A percentile compares a stretch with the other conserved stretches of the same genome.
phyloP scores from a whole-genome alignment of 179 eudicot genomes.

The Patellifolia procumbens region DNA sequence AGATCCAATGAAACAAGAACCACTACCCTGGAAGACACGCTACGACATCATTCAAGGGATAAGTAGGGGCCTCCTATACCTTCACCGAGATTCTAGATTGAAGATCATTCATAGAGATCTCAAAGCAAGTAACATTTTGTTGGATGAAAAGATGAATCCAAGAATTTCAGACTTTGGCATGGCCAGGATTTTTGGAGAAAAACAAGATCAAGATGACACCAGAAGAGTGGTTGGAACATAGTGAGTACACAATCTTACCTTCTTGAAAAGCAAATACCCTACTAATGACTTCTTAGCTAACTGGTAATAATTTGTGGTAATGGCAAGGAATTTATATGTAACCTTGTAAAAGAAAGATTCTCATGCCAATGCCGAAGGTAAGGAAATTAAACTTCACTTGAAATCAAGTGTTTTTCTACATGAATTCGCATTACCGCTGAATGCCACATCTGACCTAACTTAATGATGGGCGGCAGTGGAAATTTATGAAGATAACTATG shows the following conservation, averaged over 20 bases:
- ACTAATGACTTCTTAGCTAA: no score
- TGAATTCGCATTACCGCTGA: no score
- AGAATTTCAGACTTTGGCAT: conserved; percentile 14
- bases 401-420: no score
- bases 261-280: no score
- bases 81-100: conserved; percentile 17
- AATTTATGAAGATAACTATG: no score
- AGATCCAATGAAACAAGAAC: background rate
- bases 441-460: no score
- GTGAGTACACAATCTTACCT: conserved; percentile 3
- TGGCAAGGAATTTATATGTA: no score
- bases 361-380: no score
- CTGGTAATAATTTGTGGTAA: no score
- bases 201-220: conserved; percentile 20
- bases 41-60: conserved; percentile 9
- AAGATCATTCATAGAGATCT: conserved; percentile 19
- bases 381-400: no score
- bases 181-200: conserved; percentile 12
- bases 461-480: no score
- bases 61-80: conserved; percentile 9
- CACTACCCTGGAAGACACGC: conserved; percentile 11
- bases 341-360: no score
- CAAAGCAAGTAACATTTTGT: conserved; percentile 14
- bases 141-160: conserved; percentile 4
- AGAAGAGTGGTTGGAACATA: conserved; percentile 11